A percentile compares a stretch with the other conserved stretches of the same genome.
These are phyloP conservation scores for Debaryomyces robertsiae DNA, from an alignment of 1,139 yeast species.

Conservation along the genomic window DNA sequence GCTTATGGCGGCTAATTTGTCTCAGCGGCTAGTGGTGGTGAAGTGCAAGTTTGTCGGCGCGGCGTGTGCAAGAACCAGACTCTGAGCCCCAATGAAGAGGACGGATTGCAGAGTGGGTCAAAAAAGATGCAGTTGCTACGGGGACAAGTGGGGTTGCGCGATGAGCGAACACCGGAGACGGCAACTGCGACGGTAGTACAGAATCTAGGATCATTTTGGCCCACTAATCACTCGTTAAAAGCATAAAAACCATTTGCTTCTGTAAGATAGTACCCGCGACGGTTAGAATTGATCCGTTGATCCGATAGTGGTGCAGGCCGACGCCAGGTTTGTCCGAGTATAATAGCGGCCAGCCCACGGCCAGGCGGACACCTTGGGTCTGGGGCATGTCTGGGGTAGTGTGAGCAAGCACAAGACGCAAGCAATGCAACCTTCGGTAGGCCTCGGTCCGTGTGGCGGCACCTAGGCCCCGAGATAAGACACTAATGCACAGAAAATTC, in stretches of 20 bases:
- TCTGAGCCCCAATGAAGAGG: neutral
- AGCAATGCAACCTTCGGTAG: neutral
- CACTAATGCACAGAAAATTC: too few relatives aligned
- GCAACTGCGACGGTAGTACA: too few relatives aligned
- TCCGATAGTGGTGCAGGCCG: neutral
- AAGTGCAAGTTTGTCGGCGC: neutral
- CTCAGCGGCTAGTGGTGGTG: neutral
- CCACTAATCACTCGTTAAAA: too few relatives aligned
- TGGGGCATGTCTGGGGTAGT: conserved; percentile 1
- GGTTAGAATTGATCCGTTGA: neutral
- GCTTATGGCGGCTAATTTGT: neutral
- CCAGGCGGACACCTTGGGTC: neutral
- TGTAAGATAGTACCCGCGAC: too few relatives aligned
- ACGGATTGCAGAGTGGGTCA: too few relatives aligned
- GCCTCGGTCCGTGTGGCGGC: too few relatives aligned
- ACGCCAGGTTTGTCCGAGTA: neutral
- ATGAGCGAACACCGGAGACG: too few relatives aligned
- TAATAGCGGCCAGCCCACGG: neutral
- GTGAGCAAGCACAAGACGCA: neutral
- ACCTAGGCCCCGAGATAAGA: too few relatives aligned
- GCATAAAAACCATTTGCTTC: too few relatives aligned
- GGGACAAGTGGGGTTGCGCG: too few relatives aligned
- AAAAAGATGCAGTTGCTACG: too few relatives aligned
- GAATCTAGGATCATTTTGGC: too few relatives aligned
- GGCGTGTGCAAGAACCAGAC: neutral